These are phyloP conservation scores for Mortierella sp. DNA, from an alignment of 371 early-diverging fungal genomes.

Conservation along the genomic window DNA sequence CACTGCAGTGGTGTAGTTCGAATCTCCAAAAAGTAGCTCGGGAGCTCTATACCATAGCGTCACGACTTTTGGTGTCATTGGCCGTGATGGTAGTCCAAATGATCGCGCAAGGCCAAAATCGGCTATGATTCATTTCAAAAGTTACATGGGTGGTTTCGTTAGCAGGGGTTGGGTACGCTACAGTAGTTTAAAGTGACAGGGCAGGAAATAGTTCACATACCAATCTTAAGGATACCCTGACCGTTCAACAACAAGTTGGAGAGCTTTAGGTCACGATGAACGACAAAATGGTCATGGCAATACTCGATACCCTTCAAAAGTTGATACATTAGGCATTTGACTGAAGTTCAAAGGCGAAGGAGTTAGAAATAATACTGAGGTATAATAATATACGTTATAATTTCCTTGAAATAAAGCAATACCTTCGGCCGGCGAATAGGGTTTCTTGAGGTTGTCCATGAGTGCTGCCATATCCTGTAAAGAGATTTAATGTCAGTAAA, in stretches of 20 bases:
- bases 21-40: conserved; percentile 87
- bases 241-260: conserved; percentile 85
- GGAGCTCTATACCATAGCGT: conserved; percentile 98
- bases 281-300: conserved; percentile 80
- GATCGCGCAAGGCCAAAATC: conserved; percentile 94
- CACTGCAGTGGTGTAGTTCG: conserved; percentile 84
- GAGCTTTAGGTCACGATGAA: conserved; percentile 91
- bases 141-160: not conserved
- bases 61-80: conserved; percentile 95
- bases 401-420: conserved; percentile 2
- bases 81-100: conserved; percentile 70
- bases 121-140: conserved; percentile 59
- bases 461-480: conserved; percentile 75
- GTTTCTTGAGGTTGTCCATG: conserved; percentile 71
- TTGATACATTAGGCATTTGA: conserved; percentile 87
- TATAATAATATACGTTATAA: not conserved
- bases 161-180: not conserved
- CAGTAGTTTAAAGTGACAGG: not conserved
- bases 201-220: conserved; percentile 48
- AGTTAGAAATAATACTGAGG: not conserved
- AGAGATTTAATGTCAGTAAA: not conserved
- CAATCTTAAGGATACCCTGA: conserved; percentile 84
- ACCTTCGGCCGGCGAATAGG: conserved; percentile 74
- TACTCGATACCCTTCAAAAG: conserved; percentile 81
- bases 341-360: conserved; percentile 53